Base-by-base conservation (phyloP, 2,329 filamentous ascomycete species). In the Nothopassalora personata region DNA sequence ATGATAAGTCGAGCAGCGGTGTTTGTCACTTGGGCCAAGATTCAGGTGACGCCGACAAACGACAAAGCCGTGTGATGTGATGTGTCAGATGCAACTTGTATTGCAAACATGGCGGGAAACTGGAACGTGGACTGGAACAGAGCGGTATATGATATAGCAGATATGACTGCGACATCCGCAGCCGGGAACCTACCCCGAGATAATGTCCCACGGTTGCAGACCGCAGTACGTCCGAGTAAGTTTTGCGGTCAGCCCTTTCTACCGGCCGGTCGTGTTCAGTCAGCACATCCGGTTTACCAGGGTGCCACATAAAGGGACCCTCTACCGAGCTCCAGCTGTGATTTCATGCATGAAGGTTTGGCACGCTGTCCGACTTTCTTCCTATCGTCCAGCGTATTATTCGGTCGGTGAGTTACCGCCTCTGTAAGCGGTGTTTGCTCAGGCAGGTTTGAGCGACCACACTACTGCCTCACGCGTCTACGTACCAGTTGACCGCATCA, bases 21-120 rank as follows among this genome's bases (percentile, higher is more conserved):
- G 58, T 51, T 51, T 51, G 49, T 51, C 27, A 46, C 43, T 47
- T 34, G 53, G 23, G 33, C 30, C 33, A 28, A 27, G 18, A 30
- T 53, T 39, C 39, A 43, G 53, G 49, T 60, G 54, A 57, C 52
- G 58, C 27, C 45, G 43, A 48, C 54, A 51, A 54, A 53, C 58
- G 58, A 60, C 54, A 47, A 45, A 54, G 39, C 5, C 58, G 49
- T 53, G 54, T 60, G 58, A 60, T 60, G 43, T 53, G 54, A 57
- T 56, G 54, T 57, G 58, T 60, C 58, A 56, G 54, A 53, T 57
- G 31, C 27, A 27, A 48, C 23, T 19, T 58, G 54, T 28, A 50
- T 18, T 43, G 34, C 33, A 43, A 54, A 54, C 39, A 45, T 27
- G 13, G 34, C 39, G 46, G 11, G 23, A 23, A 51, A 23, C 31